Conservation (phyloP, 768 basidiomycete genomes). For the Rickenella mellea region DNA sequence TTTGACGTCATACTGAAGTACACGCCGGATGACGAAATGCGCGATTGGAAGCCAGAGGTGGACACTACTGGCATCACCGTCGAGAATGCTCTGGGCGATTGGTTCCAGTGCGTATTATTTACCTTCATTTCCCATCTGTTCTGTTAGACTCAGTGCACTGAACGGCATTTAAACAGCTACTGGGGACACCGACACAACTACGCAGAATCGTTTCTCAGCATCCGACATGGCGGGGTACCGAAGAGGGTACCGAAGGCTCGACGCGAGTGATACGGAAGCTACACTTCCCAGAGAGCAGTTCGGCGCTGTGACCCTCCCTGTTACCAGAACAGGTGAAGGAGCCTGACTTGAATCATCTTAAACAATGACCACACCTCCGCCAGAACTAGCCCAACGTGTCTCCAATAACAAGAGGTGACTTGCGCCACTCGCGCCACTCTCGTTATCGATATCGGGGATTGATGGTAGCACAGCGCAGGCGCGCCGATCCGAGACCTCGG, state of each 20-base stretch:
- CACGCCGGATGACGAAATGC: conserved; percentile 69
- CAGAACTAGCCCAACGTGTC: too few species aligned
- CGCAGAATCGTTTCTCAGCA: conserved; percentile 19
- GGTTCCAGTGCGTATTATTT: conserved; percentile 32
- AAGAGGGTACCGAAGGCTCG: background rate
- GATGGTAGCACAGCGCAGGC: too few species aligned
- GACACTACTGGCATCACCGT: conserved; percentile 8
- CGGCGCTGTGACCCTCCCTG: too few species aligned
- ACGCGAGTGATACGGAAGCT: too few species aligned
- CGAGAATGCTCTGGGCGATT: conserved; percentile 21
- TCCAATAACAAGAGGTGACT: too few species aligned
- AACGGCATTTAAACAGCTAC: conserved; percentile 23
- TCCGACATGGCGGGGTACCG: conserved; percentile 32
- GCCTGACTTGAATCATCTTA: too few species aligned
- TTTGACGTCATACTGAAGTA: conserved; percentile 89
- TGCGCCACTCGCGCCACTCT: too few species aligned
- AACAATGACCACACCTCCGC: too few species aligned
- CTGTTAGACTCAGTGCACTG: conserved; percentile 1
- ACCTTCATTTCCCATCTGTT: conserved; percentile 1
- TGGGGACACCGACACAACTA: conserved; percentile 34
- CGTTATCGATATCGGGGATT: too few species aligned
- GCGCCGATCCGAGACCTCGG: too few species aligned
- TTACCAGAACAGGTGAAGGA: too few species aligned
- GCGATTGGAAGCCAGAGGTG: conserved; percentile 8
- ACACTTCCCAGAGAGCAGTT: too few species aligned